phyloP scores from a whole-genome alignment of 2,329 filamentous ascomycete species.

The Colletotrichum truncatum region DNA sequence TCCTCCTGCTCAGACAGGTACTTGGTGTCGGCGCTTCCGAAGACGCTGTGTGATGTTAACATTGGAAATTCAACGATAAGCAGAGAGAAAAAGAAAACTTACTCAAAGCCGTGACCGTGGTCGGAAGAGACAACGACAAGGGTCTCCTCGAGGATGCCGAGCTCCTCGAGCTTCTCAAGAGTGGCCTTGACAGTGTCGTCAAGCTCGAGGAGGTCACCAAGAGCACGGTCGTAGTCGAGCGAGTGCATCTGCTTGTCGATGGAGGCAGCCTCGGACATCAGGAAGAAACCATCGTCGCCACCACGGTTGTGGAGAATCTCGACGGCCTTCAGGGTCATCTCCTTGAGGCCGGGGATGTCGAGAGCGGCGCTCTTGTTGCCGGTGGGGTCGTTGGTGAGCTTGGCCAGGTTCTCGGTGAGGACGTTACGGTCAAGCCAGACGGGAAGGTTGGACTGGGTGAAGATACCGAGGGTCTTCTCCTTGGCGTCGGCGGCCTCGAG shows the following conservation, averaged over 20 bases:
- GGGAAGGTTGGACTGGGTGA: conserved; percentile 77
- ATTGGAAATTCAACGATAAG: rapidly evolving
- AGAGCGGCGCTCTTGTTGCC: conserved; percentile 71
- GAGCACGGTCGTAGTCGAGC: conserved; percentile 85
- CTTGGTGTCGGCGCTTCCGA: conserved; percentile 81
- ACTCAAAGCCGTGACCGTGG: conserved; percentile 88
- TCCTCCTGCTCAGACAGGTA: conserved; percentile 73
- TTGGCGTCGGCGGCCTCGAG: conserved; percentile 66
- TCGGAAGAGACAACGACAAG: conserved; percentile 86
- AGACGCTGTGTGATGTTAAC: conserved; percentile 59
- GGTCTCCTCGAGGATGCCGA: conserved; percentile 77
- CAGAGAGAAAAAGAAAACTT: conserved; percentile 23
- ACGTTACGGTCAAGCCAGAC: conserved; percentile 90
- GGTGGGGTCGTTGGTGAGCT: conserved; percentile 73
- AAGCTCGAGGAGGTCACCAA: conserved; percentile 85
- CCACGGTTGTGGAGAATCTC: conserved; percentile 77
- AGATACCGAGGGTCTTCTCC: conserved; percentile 78
- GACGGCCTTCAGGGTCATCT: conserved; percentile 89
- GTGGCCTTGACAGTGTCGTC: conserved; percentile 85
- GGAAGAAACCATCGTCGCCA: conserved; percentile 79
- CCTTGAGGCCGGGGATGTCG: conserved; percentile 84
- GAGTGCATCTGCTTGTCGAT: conserved; percentile 93
- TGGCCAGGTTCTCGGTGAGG: conserved; percentile 75
- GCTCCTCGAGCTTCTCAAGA: conserved; percentile 71
- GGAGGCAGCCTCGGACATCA: conserved; percentile 87